A percentile compares a stretch with the other conserved stretches of the same genome.
Evolutionary conservation across 2,329 filamentous ascomycete genomes (phyloP).

Genomic region (Neonectria hederae): DNA sequence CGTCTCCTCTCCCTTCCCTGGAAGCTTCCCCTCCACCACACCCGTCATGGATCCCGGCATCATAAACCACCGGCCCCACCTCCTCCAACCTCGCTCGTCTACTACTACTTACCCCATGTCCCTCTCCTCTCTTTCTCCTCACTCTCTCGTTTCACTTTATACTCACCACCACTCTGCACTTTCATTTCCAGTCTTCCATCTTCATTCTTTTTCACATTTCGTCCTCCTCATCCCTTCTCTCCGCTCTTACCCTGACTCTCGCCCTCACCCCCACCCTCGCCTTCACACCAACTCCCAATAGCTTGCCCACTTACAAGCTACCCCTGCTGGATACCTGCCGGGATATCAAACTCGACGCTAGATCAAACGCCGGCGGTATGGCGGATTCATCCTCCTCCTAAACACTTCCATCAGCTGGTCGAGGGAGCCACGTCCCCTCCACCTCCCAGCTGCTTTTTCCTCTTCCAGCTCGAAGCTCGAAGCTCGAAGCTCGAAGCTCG

Average conservation of each 20-base stretch:
- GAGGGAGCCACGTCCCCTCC: slow-evolving; percentile 34
- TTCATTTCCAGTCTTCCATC: slow-evolving; percentile 1
- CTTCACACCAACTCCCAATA: neutral
- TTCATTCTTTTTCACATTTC: neutral
- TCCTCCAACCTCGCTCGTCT: slow-evolving; percentile 34
- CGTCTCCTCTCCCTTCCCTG: slow-evolving; percentile 30
- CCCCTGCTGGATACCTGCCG: slow-evolving; percentile 1
- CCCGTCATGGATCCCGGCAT: slow-evolving; percentile 35
- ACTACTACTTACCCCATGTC: slow-evolving; percentile 20
- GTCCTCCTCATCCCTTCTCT: neutral
- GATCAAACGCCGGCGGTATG: slow-evolving; percentile 35
- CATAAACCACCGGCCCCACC: slow-evolving; percentile 42
- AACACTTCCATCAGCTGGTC: slow-evolving; percentile 34
- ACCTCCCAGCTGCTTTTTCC: slow-evolving; percentile 18
- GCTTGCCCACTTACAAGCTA: slow-evolving; percentile 2
- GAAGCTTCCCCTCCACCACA: slow-evolving; percentile 29
- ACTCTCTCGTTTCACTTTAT: neutral
- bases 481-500: neutral
- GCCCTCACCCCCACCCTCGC: neutral
- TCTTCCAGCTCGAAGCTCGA: slow-evolving; percentile 17
- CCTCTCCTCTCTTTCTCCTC: slow-evolving; percentile 21
- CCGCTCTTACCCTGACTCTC: neutral
- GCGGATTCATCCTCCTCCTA: slow-evolving; percentile 36
- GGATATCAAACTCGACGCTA: slow-evolving; percentile 21
- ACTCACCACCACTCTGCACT: neutral